Base-by-base conservation (phyloP, 305 asterid genomes). In the Stenogyne calaminthoides region DNA sequence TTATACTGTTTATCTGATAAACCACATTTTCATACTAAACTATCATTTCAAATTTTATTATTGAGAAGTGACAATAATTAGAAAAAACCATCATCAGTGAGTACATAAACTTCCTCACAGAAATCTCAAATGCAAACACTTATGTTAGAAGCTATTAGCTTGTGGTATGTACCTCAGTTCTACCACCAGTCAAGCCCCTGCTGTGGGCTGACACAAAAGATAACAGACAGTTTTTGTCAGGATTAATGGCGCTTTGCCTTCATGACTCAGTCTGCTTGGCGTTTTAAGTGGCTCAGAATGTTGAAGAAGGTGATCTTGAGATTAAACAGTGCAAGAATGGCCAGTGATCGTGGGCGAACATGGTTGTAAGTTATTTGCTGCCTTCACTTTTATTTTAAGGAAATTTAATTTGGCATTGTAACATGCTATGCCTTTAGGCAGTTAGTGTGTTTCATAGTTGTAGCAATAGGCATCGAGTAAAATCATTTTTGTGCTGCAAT, bases 121-220 rank as follows among this genome's bases (percentile, higher is more conserved):
- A 69, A 37, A 58, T 52, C 57, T 68, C 73, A 47, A 75, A 70
- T 60, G 52, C 57, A 40, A 51, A 40, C 56, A 10, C 34, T 39
- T 77, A 47, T 51, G 42, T 20, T 47, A 47, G 68, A 32, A 67
- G 20, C 62, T 67, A 29, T 64, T 63, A 65, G 67, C 75, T 70
- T 75, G 71, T 76, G 71, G 80, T 76, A 47, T 69, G 59, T 76
- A 63, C 76, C 44, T 57, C 69, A 62, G 55, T 69, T 69, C 49
- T 76, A 19, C 78, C 70, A 67, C 70, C 78, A 61, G 80, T 76
- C 70, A 69, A 75, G 83, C 78, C 80, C 80, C 80, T 64, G 52
- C 62, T 42, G 71, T 67, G 80, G 82, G 80, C 82, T 81, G 80
- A 80, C 78, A 76, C 44, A 72, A 69, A 46, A 81, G 85, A 78